Evolutionary conservation across 768 basidiomycete species (phyloP).

Genomic region (Trametes villosa): DNA sequence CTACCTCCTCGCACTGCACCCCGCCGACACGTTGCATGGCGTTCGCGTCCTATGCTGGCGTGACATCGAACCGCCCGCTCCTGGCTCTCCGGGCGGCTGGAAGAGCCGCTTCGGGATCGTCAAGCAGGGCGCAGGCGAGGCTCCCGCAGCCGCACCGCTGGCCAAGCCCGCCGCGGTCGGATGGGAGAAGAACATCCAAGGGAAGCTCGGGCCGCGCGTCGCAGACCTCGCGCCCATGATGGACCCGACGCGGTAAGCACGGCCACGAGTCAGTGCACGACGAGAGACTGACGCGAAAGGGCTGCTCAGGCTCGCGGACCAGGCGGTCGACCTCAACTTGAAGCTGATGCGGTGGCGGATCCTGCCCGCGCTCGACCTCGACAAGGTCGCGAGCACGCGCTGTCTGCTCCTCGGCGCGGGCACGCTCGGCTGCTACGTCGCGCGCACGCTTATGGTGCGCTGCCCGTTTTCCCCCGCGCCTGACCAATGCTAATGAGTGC

Average conservation of each 20-base stretch:
- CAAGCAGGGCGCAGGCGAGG: conserved; percentile 33
- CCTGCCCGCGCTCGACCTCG: conserved; percentile 85
- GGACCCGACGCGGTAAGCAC: conserved; percentile 78
- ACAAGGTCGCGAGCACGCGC: conserved; percentile 77
- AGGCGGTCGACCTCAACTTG: conserved; percentile 97
- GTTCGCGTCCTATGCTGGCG: conserved; percentile 81
- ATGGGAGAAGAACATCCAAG: conserved; percentile 93
- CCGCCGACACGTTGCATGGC: conserved; percentile 48
- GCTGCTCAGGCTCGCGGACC: conserved; percentile 79
- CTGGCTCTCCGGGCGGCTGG: conserved; percentile 44
- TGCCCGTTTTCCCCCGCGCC: no score
- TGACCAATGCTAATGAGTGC: no score
- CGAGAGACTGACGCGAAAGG: neutral
- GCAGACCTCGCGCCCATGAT: conserved; percentile 96
- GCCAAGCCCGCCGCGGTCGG: conserved; percentile 72
- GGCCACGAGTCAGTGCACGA: neutral
- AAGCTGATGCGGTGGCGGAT: conserved; percentile 99
- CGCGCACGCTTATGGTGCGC: conserved; percentile 83
- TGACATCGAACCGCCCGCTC: conserved; percentile 54
- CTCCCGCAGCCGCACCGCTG: neutral
- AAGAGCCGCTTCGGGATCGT: conserved; percentile 68
- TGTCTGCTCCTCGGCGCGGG: conserved; percentile 94
- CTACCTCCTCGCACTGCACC: conserved; percentile 85
- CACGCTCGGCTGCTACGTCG: conserved; percentile 95
- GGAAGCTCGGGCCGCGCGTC: conserved; percentile 83